Base-by-base conservation (phyloP, 495 filamentous ascomycete species). In the Pyrenula massariospora region DNA sequence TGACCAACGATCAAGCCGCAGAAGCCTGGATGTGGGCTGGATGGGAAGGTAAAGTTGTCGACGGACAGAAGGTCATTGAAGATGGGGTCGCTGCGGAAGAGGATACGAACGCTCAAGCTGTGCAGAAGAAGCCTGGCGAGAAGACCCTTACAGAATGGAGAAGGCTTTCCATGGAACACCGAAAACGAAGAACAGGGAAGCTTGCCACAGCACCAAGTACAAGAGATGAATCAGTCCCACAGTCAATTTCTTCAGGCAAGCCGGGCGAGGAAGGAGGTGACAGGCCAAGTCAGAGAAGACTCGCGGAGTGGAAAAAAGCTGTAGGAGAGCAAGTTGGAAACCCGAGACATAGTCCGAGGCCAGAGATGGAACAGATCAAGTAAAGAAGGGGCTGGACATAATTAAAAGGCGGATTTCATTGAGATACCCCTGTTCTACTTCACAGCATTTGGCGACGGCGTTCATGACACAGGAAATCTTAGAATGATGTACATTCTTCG, bases 1-100 rank as follows among this genome's bases (percentile, higher is more conserved):
- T 94, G 55, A 52, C 31, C 31, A 15, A 42, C 15, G 31, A 15
- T 42, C 31, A 42, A 15, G 31, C 31, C 15, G 31, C 31, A 8
- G 31, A 42, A 42, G 31, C 31, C 8, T 42, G 31, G 31, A 42
- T 42, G 31, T 42, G 31, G 31, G 31, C 31, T 15, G 31, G 31
- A 5, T 42, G 31, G 31, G 31, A 42, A 42, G 31, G 31, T 8
- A 42, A 42, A 42, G 31, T 42, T 42, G 31, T 42, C 31, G 31
- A 42, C 15, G 31, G 31, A 42, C 8, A 42, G 31, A 42, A 42
- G 31, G 31, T 42, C 5, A 42, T 42, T 42, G 31, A 42, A 15
- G 31, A 42, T 15, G 31, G 31, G 15, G 31, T 8, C 15, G 31
- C 31, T 42, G 8, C 8, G 15, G 31, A 42, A 42, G 31, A 42